These are phyloP conservation scores for Dipteronia sinensis DNA, from an alignment of 345 rosid species.

Conservation along the genomic window DNA sequence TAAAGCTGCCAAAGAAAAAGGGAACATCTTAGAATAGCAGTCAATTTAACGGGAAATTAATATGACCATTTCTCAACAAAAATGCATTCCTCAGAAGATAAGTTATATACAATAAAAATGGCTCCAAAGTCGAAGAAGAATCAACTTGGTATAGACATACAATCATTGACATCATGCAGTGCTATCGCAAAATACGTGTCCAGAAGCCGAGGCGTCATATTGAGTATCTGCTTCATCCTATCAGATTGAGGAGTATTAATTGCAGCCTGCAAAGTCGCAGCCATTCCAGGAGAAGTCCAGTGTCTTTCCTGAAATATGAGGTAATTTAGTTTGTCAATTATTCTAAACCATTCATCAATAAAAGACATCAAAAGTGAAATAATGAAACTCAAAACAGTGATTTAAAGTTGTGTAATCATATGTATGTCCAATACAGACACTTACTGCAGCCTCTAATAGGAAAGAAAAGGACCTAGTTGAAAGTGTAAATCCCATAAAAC, in stretches of 20 bases:
- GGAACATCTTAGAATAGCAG: slow-evolving; percentile 13
- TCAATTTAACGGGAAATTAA: background rate
- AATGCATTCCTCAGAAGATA: background rate
- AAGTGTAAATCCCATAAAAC: background rate
- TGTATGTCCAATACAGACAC: background rate
- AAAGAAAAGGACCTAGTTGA: background rate
- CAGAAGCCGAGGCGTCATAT: slow-evolving; percentile 74
- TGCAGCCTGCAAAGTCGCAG: slow-evolving; percentile 76
- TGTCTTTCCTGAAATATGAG: slow-evolving; percentile 72
- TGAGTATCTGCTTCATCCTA: slow-evolving; percentile 70
- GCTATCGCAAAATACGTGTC: slow-evolving; percentile 72
- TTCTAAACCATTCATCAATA: slow-evolving; percentile 4
- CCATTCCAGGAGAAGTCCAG: slow-evolving; percentile 74
- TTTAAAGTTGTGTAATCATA: background rate
- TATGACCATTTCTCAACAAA: background rate
- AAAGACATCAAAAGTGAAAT: background rate
- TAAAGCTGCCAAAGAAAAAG: slow-evolving; percentile 60
- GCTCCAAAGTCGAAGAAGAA: slow-evolving; percentile 6
- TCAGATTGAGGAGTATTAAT: slow-evolving; percentile 66
- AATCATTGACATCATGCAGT: slow-evolving; percentile 72
- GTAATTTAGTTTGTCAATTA: slow-evolving; percentile 5
- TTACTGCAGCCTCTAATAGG: background rate
- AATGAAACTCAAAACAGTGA: background rate
- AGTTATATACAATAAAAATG: background rate
- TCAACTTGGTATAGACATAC: slow-evolving; percentile 48